A percentile compares a stretch with the other conserved stretches of the same genome.
Evolutionary conservation across 768 basidiomycete species (phyloP).

Genomic region (Boletus pseudopeckii): DNA sequence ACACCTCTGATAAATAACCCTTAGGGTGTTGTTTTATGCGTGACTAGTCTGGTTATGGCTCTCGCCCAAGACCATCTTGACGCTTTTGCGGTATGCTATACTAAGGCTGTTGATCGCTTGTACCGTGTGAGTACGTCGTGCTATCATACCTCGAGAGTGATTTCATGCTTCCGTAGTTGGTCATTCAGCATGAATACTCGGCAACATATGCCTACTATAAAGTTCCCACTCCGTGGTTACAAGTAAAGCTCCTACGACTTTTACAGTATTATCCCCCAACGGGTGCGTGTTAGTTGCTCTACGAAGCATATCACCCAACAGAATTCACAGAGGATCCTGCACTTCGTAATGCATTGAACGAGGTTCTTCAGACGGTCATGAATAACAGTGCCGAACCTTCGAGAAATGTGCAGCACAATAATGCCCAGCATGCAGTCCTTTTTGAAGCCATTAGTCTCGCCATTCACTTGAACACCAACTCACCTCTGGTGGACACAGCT

Average conservation of each 20-base stretch:
- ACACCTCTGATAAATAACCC: constrained; percentile 3
- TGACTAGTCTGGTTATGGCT: constrained; percentile 90
- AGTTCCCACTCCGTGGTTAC: constrained; percentile 96
- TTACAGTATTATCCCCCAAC: constrained; percentile 96
- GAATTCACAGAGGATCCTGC: constrained; percentile 72
- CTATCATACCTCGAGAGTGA: neutral
- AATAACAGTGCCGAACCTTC: constrained; percentile 87
- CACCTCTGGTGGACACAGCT: constrained; percentile 82
- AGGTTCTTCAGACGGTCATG: constrained; percentile 87
- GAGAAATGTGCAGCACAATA: constrained; percentile 96
- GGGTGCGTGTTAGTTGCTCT: constrained; percentile 46
- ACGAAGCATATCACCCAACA: constrained; percentile 4
- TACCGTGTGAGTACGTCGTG: constrained; percentile 53
- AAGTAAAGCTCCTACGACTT: constrained; percentile 90
- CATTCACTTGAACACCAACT: constrained; percentile 92
- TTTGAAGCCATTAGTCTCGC: constrained; percentile 97
- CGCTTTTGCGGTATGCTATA: constrained; percentile 88
- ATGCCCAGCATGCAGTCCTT: constrained; percentile 96
- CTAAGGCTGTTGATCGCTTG: constrained; percentile 89
- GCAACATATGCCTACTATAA: constrained; percentile 95
- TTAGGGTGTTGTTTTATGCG: constrained; percentile 92
- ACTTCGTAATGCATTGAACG: constrained; percentile 68
- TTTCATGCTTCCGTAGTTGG: constrained; percentile 50
- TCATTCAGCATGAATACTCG: constrained; percentile 87
- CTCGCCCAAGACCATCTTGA: constrained; percentile 92